A percentile compares a stretch with the other conserved stretches of the same genome.
phyloP scores from a whole-genome alignment of 1,139 yeast species.

The Geotrichum reessii region DNA sequence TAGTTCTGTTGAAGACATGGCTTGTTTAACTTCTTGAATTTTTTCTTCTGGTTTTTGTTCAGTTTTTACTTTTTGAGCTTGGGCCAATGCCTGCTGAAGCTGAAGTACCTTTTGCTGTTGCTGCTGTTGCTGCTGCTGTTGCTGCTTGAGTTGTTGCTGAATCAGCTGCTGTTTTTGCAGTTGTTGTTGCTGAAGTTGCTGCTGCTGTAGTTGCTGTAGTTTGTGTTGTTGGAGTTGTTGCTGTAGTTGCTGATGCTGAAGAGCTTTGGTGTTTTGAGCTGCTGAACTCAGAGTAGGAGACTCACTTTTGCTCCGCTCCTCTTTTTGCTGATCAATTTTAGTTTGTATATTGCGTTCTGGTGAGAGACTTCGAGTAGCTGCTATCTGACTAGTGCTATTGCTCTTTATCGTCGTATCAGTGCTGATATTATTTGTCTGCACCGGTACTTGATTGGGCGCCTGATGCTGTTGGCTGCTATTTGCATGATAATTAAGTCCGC shows the following conservation, averaged over 20 bases:
- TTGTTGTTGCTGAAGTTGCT: slow-evolving; percentile 24
- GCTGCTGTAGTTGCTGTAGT: slow-evolving; percentile 25
- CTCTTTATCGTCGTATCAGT: slow-evolving; percentile 1
- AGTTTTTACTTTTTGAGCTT: background rate
- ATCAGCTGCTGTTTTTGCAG: slow-evolving; percentile 1
- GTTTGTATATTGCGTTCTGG: background rate
- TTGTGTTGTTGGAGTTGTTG: slow-evolving; percentile 24
- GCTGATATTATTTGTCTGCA: background rate
- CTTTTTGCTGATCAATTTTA: background rate
- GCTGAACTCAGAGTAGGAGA: background rate
- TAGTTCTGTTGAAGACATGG: background rate
- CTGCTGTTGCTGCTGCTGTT: background rate
- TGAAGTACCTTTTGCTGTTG: background rate
- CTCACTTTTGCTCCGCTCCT: background rate
- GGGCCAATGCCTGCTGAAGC: background rate
- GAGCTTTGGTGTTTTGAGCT: slow-evolving; percentile 19
- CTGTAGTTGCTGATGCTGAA: slow-evolving; percentile 24
- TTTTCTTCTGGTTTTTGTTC: background rate
- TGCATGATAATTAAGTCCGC: background rate
- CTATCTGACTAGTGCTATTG: background rate
- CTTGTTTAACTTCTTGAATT: background rate
- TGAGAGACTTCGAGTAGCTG: background rate
- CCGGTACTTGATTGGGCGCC: background rate
- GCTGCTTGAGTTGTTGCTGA: slow-evolving; percentile 1
- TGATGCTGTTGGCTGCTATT: background rate